Evolutionary conservation across 2,329 filamentous ascomycete species (phyloP).

Genomic region (Alternaria ventricosa): DNA sequence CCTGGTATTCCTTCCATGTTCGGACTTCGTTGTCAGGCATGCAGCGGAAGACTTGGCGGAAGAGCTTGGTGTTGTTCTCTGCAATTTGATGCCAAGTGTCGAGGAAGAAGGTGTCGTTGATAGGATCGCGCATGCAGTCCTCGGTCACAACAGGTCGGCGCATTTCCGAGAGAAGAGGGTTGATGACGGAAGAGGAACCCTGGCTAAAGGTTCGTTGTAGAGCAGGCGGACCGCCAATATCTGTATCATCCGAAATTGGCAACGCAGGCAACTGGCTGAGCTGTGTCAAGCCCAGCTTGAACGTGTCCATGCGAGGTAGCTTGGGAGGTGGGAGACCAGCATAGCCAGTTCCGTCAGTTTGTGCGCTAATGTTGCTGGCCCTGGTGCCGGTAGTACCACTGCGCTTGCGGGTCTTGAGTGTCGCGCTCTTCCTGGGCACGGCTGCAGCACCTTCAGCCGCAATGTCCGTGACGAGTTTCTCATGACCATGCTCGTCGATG

Average conservation of each 20-base stretch:
- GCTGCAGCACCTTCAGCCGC: slow-evolving; percentile 62
- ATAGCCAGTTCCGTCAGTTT: slow-evolving; percentile 53
- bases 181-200: slow-evolving; percentile 57
- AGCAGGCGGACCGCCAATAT: slow-evolving; percentile 76
- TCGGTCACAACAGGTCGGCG: slow-evolving; percentile 76
- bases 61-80: slow-evolving; percentile 94
- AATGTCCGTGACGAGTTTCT: slow-evolving; percentile 72
- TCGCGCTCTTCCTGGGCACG: slow-evolving; percentile 57
- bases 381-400: slow-evolving; percentile 43
- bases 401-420: slow-evolving; percentile 37
- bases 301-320: slow-evolving; percentile 66
- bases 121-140: slow-evolving; percentile 92
- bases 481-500: slow-evolving; percentile 67
- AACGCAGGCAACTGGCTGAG: slow-evolving; percentile 74
- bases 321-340: slow-evolving; percentile 66
- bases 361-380: slow-evolving; percentile 38
- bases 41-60: slow-evolving; percentile 90
- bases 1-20: slow-evolving; percentile 91
- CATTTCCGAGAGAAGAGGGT: slow-evolving; percentile 68
- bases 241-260: slow-evolving; percentile 76
- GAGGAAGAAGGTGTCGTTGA: slow-evolving; percentile 81
- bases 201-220: slow-evolving; percentile 59
- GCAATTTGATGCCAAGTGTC: slow-evolving; percentile 88
- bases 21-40: slow-evolving; percentile 96
- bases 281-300: slow-evolving; percentile 71